Conservation (phyloP, 176 grass and related monocot genomes). For the Urochloa ruziziensis region DNA sequence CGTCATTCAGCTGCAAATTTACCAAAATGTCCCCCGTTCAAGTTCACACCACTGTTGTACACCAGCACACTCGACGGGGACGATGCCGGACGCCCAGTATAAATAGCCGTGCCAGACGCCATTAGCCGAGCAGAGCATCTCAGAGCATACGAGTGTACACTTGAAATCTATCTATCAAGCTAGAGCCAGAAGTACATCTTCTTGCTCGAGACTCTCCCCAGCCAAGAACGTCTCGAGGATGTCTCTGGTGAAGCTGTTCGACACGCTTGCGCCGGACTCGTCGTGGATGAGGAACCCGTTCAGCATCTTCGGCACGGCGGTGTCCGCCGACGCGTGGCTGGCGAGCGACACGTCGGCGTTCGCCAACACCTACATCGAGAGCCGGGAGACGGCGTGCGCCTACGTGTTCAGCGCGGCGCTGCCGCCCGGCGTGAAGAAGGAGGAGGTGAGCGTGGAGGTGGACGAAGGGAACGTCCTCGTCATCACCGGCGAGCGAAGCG, state of each 20-base stretch:
- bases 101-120: constrained; percentile 22
- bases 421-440: constrained; percentile 48
- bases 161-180: background rate
- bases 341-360: constrained; percentile 56
- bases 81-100: background rate
- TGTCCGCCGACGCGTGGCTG: constrained; percentile 34
- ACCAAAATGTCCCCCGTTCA: background rate
- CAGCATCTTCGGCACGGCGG: constrained; percentile 52
- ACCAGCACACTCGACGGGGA: background rate
- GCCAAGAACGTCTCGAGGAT: background rate
- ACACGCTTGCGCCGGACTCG: constrained; percentile 46
- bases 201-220: background rate
- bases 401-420: constrained; percentile 64
- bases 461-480: constrained; percentile 56
- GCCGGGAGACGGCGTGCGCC: constrained; percentile 42
- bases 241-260: constrained; percentile 53
- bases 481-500: constrained; percentile 55
- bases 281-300: constrained; percentile 66
- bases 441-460: constrained; percentile 53
- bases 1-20: background rate
- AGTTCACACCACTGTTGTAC: constrained; percentile 4
- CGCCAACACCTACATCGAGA: constrained; percentile 51
- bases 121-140: background rate
- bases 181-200: constrained; percentile 5
- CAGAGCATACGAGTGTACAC: background rate